A percentile compares a stretch with the other conserved stretches of the same genome.
Conservation (phyloP, 2,329 filamentous ascomycete species). For the Microdochium paspali region DNA sequence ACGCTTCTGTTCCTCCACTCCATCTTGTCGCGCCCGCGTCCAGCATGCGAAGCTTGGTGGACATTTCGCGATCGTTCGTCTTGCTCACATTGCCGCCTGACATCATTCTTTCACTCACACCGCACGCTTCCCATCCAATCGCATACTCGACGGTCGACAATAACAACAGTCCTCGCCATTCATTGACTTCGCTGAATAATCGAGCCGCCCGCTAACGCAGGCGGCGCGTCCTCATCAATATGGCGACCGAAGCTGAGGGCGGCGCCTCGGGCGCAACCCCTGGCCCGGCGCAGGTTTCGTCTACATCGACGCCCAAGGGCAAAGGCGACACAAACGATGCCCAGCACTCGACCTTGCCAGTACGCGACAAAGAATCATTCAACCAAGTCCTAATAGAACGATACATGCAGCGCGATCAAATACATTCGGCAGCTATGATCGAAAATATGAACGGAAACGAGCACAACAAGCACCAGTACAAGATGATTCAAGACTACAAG, state of each 20-base stretch:
- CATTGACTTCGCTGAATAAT: not conserved
- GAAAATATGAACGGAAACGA: slow-evolving; percentile 43
- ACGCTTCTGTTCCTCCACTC: not conserved
- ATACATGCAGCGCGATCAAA: slow-evolving; percentile 42
- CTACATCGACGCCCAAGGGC: slow-evolving; percentile 19
- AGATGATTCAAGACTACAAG: slow-evolving; percentile 63
- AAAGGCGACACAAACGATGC: slow-evolving; percentile 4
- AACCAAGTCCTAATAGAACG: slow-evolving; percentile 43
- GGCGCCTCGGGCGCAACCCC: slow-evolving; percentile 11
- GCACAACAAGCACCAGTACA: slow-evolving; percentile 52
- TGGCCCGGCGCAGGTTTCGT: slow-evolving; percentile 16
- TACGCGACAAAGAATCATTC: slow-evolving; percentile 48
- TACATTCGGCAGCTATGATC: slow-evolving; percentile 42
- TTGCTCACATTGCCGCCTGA: not conserved
- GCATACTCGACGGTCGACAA: not conserved
- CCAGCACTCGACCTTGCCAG: slow-evolving; percentile 7
- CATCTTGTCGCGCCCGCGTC: not conserved
- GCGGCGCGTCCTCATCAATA: slow-evolving; percentile 5
- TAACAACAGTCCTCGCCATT: not conserved
- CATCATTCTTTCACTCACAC: not conserved
- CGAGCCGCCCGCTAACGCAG: not conserved
- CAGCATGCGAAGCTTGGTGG: not conserved
- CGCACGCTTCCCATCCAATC: not conserved
- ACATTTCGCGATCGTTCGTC: not conserved
- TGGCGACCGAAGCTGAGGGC: slow-evolving; percentile 10